A percentile compares a stretch with the other conserved stretches of the same genome.
Evolutionary conservation across 345 rosid genomes (phyloP).

Genomic region (Euphorbia peplus): DNA sequence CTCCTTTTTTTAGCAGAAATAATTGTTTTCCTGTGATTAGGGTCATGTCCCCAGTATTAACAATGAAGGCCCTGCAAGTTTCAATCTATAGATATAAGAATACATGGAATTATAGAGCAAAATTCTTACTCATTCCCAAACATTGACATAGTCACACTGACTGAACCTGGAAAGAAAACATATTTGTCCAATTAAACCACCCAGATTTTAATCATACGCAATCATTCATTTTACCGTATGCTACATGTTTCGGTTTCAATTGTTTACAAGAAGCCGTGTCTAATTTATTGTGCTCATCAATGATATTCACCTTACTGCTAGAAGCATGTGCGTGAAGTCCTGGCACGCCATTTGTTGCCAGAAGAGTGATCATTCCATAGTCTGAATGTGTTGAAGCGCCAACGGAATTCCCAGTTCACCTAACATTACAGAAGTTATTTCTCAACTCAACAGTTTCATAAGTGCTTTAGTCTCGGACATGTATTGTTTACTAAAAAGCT

Average conservation of each 20-base stretch:
- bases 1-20: background rate
- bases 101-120: background rate
- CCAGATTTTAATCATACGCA: no score
- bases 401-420: slow-evolving; percentile 40
- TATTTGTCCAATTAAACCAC: no score
- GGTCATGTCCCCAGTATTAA: slow-evolving; percentile 57
- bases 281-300: no score
- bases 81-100: background rate
- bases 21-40: no score
- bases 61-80: slow-evolving; percentile 61
- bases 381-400: slow-evolving; percentile 90
- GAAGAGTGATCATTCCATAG: slow-evolving; percentile 80
- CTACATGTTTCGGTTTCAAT: no score
- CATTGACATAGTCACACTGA: no score
- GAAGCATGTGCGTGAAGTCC: slow-evolving; percentile 67
- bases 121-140: background rate
- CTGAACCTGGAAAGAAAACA: no score
- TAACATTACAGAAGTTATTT: slow-evolving; percentile 24
- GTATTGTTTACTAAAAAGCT: background rate
- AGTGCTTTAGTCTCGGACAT: background rate
- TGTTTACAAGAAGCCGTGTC: no score
- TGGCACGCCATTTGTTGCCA: slow-evolving; percentile 69
- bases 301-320: no score
- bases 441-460: background rate
- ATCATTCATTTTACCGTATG: no score